Evolutionary conservation across 73 alveolate genomes (phyloP).

Genomic region (Tetrahymena elliotti): DNA sequence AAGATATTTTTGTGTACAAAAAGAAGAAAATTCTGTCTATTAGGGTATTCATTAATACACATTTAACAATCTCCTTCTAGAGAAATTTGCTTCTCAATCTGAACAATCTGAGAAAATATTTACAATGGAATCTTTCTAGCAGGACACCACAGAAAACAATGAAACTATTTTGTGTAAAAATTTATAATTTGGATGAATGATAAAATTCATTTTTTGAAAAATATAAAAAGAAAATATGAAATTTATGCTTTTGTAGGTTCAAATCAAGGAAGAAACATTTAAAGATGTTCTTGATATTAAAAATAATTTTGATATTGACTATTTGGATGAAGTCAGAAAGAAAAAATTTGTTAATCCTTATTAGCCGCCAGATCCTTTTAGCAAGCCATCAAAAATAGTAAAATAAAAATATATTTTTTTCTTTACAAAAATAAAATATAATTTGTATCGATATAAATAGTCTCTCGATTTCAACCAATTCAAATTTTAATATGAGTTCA

Average conservation of each 20-base stretch:
- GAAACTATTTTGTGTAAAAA: not conserved
- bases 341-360: not conserved
- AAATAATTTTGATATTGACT: not conserved
- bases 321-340: not conserved
- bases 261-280: not conserved
- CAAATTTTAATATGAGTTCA: not conserved
- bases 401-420: not conserved
- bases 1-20: not conserved
- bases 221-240: not conserved
- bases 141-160: not conserved
- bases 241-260: not conserved
- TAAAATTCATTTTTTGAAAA: not conserved
- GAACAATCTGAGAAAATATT: not conserved
- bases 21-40: not conserved
- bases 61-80: not conserved
- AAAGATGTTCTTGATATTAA: not conserved
- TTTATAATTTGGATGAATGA: not conserved
- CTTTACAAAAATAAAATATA: not conserved
- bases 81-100: not conserved
- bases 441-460: not conserved
- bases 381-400: not conserved
- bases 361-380: not conserved
- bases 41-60: not conserved
- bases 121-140: not conserved
- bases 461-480: not conserved